These are phyloP conservation scores for Microcos paniculata DNA, from an alignment of 345 rosid species.

Conservation along the genomic window DNA sequence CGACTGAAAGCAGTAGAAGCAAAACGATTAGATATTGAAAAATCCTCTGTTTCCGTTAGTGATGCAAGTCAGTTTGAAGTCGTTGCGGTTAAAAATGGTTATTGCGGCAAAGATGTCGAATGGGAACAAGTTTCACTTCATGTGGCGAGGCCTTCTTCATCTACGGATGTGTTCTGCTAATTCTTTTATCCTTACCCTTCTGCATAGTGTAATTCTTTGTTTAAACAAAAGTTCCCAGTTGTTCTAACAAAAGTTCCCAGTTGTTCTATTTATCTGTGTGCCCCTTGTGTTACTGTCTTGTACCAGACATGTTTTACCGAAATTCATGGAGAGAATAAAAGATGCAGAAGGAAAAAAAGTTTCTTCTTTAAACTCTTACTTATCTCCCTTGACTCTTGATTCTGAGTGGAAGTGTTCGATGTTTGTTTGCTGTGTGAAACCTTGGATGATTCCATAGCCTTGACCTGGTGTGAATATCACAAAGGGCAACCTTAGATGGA, in stretches of 20 bases:
- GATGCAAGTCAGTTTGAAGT: constrained; percentile 28
- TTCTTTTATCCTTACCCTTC: not conserved
- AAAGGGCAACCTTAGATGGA: too few species aligned
- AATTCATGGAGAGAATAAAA: constrained; percentile 13
- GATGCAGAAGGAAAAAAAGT: not conserved
- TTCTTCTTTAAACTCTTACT: not conserved
- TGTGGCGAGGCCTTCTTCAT: constrained; percentile 33
- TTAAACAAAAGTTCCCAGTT: not conserved
- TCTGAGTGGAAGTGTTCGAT: not conserved
- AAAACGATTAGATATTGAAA: constrained; percentile 30
- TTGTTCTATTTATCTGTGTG: not conserved
- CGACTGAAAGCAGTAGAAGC: constrained; percentile 59
- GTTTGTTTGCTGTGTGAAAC: not conserved
- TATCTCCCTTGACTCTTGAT: not conserved
- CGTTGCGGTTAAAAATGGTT: constrained; percentile 29
- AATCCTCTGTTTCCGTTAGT: constrained; percentile 10
- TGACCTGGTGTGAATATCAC: too few species aligned
- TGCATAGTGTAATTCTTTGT: constrained; percentile 8
- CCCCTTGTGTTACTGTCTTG: constrained; percentile 4
- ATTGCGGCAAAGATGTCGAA: constrained; percentile 32
- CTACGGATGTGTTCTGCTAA: constrained; percentile 45
- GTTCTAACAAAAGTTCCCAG: not conserved
- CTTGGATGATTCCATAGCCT: not conserved
- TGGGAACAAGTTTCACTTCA: constrained; percentile 44
- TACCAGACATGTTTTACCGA: not conserved